A percentile compares a stretch with the other conserved stretches of the same genome.
Evolutionary conservation across 352 stramenopile species (phyloP).

Genomic region (Pythium scleroteichum): DNA sequence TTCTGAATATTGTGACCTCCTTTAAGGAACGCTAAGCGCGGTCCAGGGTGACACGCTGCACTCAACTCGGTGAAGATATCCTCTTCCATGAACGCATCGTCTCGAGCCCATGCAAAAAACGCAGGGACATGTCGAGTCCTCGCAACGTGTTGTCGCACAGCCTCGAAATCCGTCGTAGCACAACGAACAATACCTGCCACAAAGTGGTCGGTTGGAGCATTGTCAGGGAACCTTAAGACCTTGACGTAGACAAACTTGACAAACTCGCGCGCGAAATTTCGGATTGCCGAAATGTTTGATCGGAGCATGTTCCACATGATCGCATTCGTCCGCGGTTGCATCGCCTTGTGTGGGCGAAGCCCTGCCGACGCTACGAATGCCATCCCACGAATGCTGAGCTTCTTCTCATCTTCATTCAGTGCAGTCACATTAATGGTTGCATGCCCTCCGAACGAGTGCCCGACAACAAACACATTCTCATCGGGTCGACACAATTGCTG

Average conservation of each 20-base stretch:
- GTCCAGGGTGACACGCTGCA: slow-evolving; percentile 20
- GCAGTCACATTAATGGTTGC: slow-evolving; percentile 31
- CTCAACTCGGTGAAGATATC: slow-evolving; percentile 33
- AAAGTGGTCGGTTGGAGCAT: slow-evolving; percentile 37
- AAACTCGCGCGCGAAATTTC: slow-evolving; percentile 8
- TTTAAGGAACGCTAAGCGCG: slow-evolving; percentile 37
- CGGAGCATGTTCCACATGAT: slow-evolving; percentile 22
- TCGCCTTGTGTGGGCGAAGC: slow-evolving; percentile 36
- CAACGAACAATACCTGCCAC: slow-evolving; percentile 55
- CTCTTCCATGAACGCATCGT: slow-evolving; percentile 40
- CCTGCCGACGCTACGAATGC: slow-evolving; percentile 35
- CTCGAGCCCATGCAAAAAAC: slow-evolving; percentile 41
- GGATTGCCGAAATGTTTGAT: slow-evolving; percentile 20
- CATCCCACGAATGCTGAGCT: slow-evolving; percentile 24
- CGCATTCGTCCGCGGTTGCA: slow-evolving; percentile 24
- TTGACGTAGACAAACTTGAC: slow-evolving; percentile 23
- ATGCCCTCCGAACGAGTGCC: slow-evolving; percentile 38
- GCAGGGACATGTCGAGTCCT: slow-evolving; percentile 33
- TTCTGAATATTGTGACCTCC: slow-evolving; percentile 62
- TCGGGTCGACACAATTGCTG: slow-evolving; percentile 23
- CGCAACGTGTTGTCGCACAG: slow-evolving; percentile 46
- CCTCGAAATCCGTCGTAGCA: slow-evolving; percentile 45
- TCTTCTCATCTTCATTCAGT: slow-evolving; percentile 16
- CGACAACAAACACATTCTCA: slow-evolving; percentile 29
- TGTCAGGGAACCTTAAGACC: slow-evolving; percentile 25